These are phyloP conservation scores for Pelargonium citronellum DNA, from an alignment of 441 rosid genomes.

Conservation along the genomic window DNA sequence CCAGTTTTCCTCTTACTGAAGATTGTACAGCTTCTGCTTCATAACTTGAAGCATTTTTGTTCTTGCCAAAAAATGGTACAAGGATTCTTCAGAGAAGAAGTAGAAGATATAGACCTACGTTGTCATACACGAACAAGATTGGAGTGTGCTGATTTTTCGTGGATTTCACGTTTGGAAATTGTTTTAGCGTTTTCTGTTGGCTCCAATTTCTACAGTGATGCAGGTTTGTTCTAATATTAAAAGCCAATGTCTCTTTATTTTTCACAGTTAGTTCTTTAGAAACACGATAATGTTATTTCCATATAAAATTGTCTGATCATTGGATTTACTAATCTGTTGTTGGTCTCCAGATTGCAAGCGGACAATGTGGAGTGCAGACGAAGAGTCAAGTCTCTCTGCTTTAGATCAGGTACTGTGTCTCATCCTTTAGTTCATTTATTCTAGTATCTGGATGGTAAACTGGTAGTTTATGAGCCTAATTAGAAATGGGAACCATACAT, in stretches of 20 bases:
- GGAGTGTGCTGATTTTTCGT: conserved; percentile 13
- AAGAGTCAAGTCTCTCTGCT: conserved; percentile 5
- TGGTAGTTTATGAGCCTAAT: neutral
- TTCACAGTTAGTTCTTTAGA: neutral
- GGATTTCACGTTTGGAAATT: conserved; percentile 20
- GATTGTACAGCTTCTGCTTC: conserved; percentile 40
- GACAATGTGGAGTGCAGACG: conserved; percentile 8
- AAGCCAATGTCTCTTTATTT: neutral
- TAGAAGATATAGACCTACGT: conserved; percentile 18
- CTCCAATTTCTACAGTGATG: conserved; percentile 17
- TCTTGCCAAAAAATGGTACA: conserved; percentile 18
- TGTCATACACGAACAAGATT: conserved; percentile 8
- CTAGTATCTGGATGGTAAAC: neutral
- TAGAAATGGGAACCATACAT: neutral
- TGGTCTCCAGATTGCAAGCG: conserved; percentile 1
- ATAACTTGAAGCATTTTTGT: conserved; percentile 24
- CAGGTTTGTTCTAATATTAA: conserved; percentile 36
- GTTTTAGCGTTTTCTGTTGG: conserved; percentile 16
- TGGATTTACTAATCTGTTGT: neutral
- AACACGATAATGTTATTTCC: neutral
- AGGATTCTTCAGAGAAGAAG: conserved; percentile 18
- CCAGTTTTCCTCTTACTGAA: conserved; percentile 34
- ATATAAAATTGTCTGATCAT: neutral
- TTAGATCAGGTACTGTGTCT: neutral
- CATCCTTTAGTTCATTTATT: neutral